These are phyloP conservation scores for Diaporthe citriasiana DNA, from an alignment of 2,329 filamentous ascomycete genomes.

Conservation along the genomic window DNA sequence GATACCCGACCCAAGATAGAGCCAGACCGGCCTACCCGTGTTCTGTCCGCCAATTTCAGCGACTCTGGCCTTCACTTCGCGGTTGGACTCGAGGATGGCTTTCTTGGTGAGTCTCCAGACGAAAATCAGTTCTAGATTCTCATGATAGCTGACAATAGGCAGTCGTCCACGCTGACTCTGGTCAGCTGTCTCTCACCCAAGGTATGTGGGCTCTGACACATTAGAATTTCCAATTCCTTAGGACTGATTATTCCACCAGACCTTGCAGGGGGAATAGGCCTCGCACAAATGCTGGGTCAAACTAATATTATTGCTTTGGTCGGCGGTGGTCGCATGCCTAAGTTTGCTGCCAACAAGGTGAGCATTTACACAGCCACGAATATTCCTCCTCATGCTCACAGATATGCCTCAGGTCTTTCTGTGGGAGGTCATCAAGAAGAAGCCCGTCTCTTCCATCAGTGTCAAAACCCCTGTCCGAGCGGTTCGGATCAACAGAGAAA, in stretches of 20 bases:
- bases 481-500: conserved; percentile 80
- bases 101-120: conserved; percentile 74
- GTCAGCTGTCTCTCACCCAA: conserved; percentile 72
- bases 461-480: conserved; percentile 85
- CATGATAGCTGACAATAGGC: conserved; percentile 47
- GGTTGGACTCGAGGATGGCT: conserved; percentile 87
- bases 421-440: conserved; percentile 89
- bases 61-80: conserved; percentile 87
- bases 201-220: conserved; percentile 38
- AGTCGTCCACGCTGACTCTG: conserved; percentile 83
- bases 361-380: conserved; percentile 9
- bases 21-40: conserved; percentile 78
- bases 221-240: conserved; percentile 48
- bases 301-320: conserved; percentile 91
- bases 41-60: conserved; percentile 89
- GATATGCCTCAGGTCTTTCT: conserved; percentile 74
- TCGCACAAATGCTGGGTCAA: conserved; percentile 88
- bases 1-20: conserved; percentile 91
- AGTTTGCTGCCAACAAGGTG: conserved; percentile 89
- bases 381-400: background rate
- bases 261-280: conserved; percentile 85
- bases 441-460: conserved; percentile 81
- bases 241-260: conserved; percentile 59
- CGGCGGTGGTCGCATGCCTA: conserved; percentile 87
- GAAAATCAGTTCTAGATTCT: background rate